Evolutionary conservation across 805 yeast species (phyloP).

Genomic region (Metschnikowia bowlesiae): DNA sequence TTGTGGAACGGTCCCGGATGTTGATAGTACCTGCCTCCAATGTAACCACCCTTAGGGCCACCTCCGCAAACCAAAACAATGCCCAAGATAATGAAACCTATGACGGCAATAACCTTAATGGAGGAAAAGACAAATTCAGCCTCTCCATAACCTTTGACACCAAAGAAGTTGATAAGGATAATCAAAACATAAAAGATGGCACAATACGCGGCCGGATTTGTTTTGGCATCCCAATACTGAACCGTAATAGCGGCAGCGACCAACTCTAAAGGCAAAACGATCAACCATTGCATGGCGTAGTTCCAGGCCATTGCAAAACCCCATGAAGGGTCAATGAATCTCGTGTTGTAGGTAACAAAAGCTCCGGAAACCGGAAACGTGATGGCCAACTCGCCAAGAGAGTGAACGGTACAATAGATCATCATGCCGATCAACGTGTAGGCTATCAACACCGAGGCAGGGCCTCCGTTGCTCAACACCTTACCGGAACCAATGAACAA

Average conservation of each 20-base stretch:
- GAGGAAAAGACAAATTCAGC: slow-evolving; percentile 62
- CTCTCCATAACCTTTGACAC: slow-evolving; percentile 39
- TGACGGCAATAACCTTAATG: slow-evolving; percentile 58
- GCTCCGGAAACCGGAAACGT: slow-evolving; percentile 48
- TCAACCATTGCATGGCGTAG: slow-evolving; percentile 51
- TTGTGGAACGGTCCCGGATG: slow-evolving; percentile 35
- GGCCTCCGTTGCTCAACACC: slow-evolving; percentile 63
- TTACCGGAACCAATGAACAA: slow-evolving; percentile 70
- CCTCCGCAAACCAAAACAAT: slow-evolving; percentile 51
- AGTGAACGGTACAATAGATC: slow-evolving; percentile 34
- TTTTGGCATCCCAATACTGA: slow-evolving; percentile 46
- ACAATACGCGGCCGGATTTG: slow-evolving; percentile 55
- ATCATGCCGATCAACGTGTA: slow-evolving; percentile 35
- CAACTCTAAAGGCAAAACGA: slow-evolving; percentile 61
- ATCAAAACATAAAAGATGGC: slow-evolving; percentile 53
- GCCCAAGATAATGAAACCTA: slow-evolving; percentile 55
- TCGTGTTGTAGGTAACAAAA: slow-evolving; percentile 53
- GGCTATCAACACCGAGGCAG: slow-evolving; percentile 48
- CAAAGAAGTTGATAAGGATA: slow-evolving; percentile 20
- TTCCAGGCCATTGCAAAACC: slow-evolving; percentile 75
- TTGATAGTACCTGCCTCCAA: slow-evolving; percentile 37
- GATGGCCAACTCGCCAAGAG: slow-evolving; percentile 48
- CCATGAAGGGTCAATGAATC: slow-evolving; percentile 64
- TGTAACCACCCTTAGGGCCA: slow-evolving; percentile 34
- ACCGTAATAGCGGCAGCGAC: slow-evolving; percentile 59